Base-by-base conservation (phyloP, 345 rosid species). In the Gossypium anomalum region DNA sequence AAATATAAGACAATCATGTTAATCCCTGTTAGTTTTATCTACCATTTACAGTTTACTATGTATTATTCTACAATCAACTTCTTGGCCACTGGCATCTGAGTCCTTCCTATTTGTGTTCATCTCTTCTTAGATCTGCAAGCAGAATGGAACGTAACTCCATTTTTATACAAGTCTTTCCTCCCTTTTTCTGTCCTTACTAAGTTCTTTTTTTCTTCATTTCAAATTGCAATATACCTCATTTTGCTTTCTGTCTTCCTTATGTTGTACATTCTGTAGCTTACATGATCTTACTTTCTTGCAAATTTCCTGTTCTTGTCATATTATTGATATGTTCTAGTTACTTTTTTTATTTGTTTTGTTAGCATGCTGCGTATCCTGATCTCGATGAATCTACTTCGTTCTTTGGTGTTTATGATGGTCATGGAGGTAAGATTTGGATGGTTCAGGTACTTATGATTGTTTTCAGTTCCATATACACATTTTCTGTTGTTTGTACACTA, bases 351-450 rank as follows among this genome's bases (percentile, higher is more conserved):
- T 67, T 76, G 55, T 70, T 78, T 81, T 84, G 57, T 34, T 76
- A 93, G 98, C 97, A 95, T 86, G 89, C 97, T 81, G 98, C 99
- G 59, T 78, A 81, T 70, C 87, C 94, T 78, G 84, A 89, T 82
- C 78, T 93, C 78, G 99, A 95, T 83, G 82, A 86, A 73, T 80
- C 85, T 70, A 90, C 98, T 79, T 89, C 97, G 9, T 93, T 95
- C 91, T 93, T 91, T 78, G 98, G 99, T 81, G 98, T 95, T 64
- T 93, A 89, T 83, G 98, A 93, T 88, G 99, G 98, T 69, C 99
- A 95, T 82, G 99, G 99, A 91, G 98, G 99, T 94, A 87, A 82
- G 82, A 80, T 53, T 78, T 73, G n/a, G 73, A 75, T 74, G 67
- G 79, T 52, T 71, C 51, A n/a, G 78, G 70, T 73, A n/a, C 11